A percentile compares a stretch with the other conserved stretches of the same genome.
Conservation (phyloP, 495 filamentous ascomycete genomes). For the Lineolata rhizophorae region DNA sequence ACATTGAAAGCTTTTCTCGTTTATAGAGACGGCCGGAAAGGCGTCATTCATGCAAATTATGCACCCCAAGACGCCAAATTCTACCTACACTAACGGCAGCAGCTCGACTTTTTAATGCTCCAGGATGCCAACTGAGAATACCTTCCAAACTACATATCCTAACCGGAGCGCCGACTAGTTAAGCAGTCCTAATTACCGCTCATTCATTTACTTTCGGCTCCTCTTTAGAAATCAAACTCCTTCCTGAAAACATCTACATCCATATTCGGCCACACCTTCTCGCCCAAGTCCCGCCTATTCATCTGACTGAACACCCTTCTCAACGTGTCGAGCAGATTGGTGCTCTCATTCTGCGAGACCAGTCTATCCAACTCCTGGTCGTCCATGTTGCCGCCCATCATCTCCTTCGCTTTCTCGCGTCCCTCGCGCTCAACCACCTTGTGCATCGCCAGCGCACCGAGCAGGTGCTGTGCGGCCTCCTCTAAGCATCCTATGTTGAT, state of each 20-base stretch:
- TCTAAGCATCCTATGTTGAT: conserved; percentile 94
- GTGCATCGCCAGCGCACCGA: conserved; percentile 91
- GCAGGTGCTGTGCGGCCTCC: conserved; percentile 84
- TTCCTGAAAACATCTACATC: conserved; percentile 75
- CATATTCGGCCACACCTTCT: conserved; percentile 69
- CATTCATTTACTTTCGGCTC: too few relatives aligned
- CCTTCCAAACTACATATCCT: too few relatives aligned
- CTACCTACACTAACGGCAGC: too few relatives aligned
- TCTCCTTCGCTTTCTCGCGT: conserved; percentile 57
- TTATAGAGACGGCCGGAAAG: too few relatives aligned
- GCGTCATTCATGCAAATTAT: too few relatives aligned
- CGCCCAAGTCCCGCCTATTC: conserved; percentile 67
- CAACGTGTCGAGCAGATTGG: conserved; percentile 85
- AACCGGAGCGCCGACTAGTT: too few relatives aligned
- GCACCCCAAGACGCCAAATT: too few relatives aligned
- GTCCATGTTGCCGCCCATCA: conserved; percentile 32
- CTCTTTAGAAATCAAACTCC: conserved; percentile 51
- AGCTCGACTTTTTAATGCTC: too few relatives aligned
- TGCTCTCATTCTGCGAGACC: conserved; percentile 82
- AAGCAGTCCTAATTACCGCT: not conserved
- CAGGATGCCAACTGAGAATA: too few relatives aligned
- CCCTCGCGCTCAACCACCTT: conserved; percentile 75
- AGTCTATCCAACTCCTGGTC: conserved; percentile 59
- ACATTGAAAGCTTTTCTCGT: too few relatives aligned
- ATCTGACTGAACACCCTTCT: conserved; percentile 86